Percentiles rank a stretch among this genome's conserved stretches.
phyloP scores from a whole-genome alignment of 345 rosid genomes.

The Salix koriyanagi region DNA sequence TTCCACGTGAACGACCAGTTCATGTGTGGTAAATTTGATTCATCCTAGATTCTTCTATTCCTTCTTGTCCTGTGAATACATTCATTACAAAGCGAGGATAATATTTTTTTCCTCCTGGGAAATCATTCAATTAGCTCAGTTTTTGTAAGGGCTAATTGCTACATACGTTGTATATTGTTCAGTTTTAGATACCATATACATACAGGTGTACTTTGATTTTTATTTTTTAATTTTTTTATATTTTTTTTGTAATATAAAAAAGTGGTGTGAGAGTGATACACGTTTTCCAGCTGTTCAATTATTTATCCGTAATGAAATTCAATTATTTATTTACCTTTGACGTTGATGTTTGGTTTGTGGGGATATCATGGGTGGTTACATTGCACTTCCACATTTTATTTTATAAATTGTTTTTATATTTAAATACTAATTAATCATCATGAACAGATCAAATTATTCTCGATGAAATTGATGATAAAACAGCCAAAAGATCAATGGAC shows the following conservation, averaged over 20 bases:
- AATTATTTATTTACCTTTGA: neutral
- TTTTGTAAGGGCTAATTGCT: slow-evolving; percentile 40
- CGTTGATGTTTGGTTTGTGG: neutral
- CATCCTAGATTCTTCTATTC: neutral
- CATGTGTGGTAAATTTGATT: slow-evolving; percentile 13
- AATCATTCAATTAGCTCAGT: slow-evolving; percentile 30
- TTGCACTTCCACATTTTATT: no score
- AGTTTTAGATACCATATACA: neutral
- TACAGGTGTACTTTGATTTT: neutral
- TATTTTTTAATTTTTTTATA: no score
- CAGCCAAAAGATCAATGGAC: no score
- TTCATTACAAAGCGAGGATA: neutral
- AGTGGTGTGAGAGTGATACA: neutral
- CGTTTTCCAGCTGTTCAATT: neutral
- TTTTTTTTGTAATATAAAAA: neutral
- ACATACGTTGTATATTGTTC: neutral
- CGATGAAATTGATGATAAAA: no score
- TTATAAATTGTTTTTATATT: no score
- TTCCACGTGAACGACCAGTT: slow-evolving; percentile 20
- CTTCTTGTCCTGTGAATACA: slow-evolving; percentile 17
- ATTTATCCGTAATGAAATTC: no score
- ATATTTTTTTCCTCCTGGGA: neutral
- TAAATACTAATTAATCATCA: no score
- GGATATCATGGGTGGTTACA: no score
- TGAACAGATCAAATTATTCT: no score